Evolutionary conservation across 2,329 filamentous ascomycete genomes (phyloP).

Genomic region (Tolypocladium paradoxum): DNA sequence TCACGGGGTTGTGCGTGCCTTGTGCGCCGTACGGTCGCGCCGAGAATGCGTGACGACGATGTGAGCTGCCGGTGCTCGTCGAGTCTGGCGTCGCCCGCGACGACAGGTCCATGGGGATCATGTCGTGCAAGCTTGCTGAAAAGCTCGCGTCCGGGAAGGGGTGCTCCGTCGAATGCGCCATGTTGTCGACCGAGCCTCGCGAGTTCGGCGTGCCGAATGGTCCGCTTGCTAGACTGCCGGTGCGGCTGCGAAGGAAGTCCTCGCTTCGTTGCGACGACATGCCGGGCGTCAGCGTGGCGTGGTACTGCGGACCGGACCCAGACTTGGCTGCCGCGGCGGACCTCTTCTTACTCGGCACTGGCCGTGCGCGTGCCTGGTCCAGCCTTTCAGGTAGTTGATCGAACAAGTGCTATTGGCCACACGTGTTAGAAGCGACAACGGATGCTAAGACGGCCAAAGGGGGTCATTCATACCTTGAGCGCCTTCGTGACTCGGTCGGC

Average conservation of each 20-base stretch:
- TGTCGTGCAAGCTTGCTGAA: conserved; percentile 29
- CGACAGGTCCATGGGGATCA: conserved; percentile 34
- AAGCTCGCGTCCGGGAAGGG: conserved; percentile 26
- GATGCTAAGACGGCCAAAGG: conserved; percentile 20
- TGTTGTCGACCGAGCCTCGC: conserved; percentile 22
- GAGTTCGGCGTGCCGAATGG: conserved; percentile 13
- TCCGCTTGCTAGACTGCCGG: conserved; percentile 10
- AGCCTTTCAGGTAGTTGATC: conserved; percentile 69
- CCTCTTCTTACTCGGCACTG: conserved; percentile 41
- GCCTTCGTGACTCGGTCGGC: conserved; percentile 76
- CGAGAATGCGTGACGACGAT: conserved; percentile 20
- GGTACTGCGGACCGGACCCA: conserved; percentile 19
- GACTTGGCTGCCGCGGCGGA: conserved; percentile 34
- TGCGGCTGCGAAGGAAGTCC: conserved; percentile 21
- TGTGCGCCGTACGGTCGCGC: conserved; percentile 20
- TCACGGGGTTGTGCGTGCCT: conserved; percentile 35
- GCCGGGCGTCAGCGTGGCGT: conserved; percentile 17
- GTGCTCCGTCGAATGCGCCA: conserved; percentile 17
- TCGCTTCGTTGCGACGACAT: conserved; percentile 22
- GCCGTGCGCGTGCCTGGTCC: conserved; percentile 35
- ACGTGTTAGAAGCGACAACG: background rate
- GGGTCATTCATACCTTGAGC: conserved; percentile 44
- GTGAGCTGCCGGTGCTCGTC: conserved; percentile 30
- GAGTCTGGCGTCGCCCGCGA: conserved; percentile 32
- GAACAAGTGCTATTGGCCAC: conserved; percentile 55